Evolutionary conservation across 306 rosid species (phyloP).

Genomic region (Glycine tomentella): DNA sequence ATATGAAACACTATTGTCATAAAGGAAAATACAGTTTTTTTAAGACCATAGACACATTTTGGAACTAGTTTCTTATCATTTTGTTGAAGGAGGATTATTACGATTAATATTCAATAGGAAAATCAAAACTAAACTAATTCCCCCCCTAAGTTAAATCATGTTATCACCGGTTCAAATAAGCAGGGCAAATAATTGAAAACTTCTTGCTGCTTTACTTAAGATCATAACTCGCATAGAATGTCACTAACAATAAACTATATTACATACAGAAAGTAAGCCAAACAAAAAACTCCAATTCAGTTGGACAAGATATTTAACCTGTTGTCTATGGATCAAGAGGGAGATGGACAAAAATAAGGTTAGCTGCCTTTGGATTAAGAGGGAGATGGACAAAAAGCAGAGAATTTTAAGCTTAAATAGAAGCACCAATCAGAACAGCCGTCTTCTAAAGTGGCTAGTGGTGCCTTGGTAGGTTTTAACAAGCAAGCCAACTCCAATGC

Average conservation of each 20-base stretch:
- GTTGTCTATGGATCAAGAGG: conserved; percentile 26
- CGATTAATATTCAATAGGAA: not conserved
- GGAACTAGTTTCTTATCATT: not conserved
- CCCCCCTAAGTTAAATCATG: conserved; percentile 11
- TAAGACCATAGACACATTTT: not conserved
- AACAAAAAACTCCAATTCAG: conserved; percentile 35
- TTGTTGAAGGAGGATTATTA: conserved; percentile 21
- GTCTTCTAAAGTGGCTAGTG: conserved; percentile 66
- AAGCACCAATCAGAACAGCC: conserved; percentile 41
- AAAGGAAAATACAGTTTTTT: not conserved
- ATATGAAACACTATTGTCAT: conserved; percentile 1
- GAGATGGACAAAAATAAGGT: conserved; percentile 33
- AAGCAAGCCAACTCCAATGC: conserved; percentile 80
- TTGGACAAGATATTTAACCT: conserved; percentile 34
- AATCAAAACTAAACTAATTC: conserved; percentile 35
- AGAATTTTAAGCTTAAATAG: conserved; percentile 2
- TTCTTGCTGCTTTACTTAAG: conserved; percentile 45
- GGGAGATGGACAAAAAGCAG: conserved; percentile 24
- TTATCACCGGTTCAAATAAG: conserved; percentile 21
- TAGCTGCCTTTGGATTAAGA: conserved; percentile 40
- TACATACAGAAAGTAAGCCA: conserved; percentile 44
- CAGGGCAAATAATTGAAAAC: conserved; percentile 36
- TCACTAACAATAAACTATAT: conserved; percentile 44
- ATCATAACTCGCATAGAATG: conserved; percentile 33
- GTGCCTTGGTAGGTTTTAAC: conserved; percentile 87